Base-by-base conservation (phyloP, 495 filamentous ascomycete species). In the Sphaerosporella brunnea region DNA sequence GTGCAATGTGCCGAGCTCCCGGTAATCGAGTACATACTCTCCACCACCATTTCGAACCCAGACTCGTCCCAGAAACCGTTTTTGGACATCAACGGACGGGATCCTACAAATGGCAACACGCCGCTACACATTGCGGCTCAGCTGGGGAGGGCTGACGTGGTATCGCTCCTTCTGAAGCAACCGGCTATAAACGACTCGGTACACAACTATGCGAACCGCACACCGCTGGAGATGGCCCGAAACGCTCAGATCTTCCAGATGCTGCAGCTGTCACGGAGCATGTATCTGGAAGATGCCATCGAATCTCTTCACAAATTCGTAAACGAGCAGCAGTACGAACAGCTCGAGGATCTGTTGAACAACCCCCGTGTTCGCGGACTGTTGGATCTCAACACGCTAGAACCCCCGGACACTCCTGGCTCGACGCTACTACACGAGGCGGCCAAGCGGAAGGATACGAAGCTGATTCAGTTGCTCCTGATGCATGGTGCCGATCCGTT, bases 401-500 rank as follows among this genome's bases (percentile, higher is more conserved):
- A 96, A 52, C 71, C 95, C 38, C 80, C 83, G 3, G 88, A 96
- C 28, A 76, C 75, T 3, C 66, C 68, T 10, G 90, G 90, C 2
- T 61, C 58, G 2, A 95, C 87, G 1, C 67, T 97, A 9, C 68
- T 97, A 19, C 90, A 97, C 59, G 88, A 97, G 63, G 90, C 87
- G 2, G 90, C 90, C 26, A 77, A 84, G 45, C 81, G 78, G 53
- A 84, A 72, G 60, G 87, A 97, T 57, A 77, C 73, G 10, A 76
- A 78, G 41, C 69, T 97, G 13, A 88, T 93, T 43, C 80, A 96
- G 58, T 70, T 93, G 8, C 73, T 97, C 13, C 65, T 97, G 32
- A 75, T 94, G 38, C 92, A 97, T 59, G 92, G 90, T 2, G 90
- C 90, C n/a, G 90, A 97, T 66, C 90, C 90, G 1, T 97, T 97